Evolutionary conservation across 768 basidiomycete species (phyloP), one percentile per base, ranked within the genome.

Genomic region (Suillus discolor): DNA sequence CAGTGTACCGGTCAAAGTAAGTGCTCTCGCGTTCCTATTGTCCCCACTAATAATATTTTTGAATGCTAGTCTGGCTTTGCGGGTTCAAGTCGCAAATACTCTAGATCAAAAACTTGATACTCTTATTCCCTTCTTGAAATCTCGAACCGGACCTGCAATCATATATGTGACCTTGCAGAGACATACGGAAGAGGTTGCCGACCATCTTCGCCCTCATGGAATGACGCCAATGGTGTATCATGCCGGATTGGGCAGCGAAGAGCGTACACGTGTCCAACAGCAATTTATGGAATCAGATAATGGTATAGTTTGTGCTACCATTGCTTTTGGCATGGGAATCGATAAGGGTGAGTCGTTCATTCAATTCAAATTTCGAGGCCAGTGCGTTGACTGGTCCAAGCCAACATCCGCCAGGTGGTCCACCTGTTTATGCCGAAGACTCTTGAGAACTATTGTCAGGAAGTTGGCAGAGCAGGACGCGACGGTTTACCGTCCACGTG

Each of bases 301-400:
- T 38, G 75, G 73, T n/a, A 75, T 83, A n/a, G 80, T 82, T 13
- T 77, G 76, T 57, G 78, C 77, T 6, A 83, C 82, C 0, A 83
- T 83, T 39, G 82, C 82, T 0, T 83, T 83, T 61, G 82, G 82
- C 3, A 82, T 83, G 80, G 82, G 81, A 8, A 80, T 83, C 41
- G 82, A 83, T 67, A 78, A 80, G 67, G 72, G 78, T 75, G 47
- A 61, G 68, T 54, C 1, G 6, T 6, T 51, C 2, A 13, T 61
- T 67, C 13, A 20, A 12, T 53, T 67, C 25, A 20, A 16, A 54
- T n/a, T 13, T 39, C 47, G 47, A 62, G 7, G 45, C 45, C 20
- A 38, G 25, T 41, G 36, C 36, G 2, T 59, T 54, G 20, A 31
- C 44, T 59, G 20, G 34, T 23, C 38, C 6, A 47, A 77, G 74